These are phyloP conservation scores for Fusarium piperis DNA, from an alignment of 2,329 filamentous ascomycete genomes.

Conservation along the genomic window DNA sequence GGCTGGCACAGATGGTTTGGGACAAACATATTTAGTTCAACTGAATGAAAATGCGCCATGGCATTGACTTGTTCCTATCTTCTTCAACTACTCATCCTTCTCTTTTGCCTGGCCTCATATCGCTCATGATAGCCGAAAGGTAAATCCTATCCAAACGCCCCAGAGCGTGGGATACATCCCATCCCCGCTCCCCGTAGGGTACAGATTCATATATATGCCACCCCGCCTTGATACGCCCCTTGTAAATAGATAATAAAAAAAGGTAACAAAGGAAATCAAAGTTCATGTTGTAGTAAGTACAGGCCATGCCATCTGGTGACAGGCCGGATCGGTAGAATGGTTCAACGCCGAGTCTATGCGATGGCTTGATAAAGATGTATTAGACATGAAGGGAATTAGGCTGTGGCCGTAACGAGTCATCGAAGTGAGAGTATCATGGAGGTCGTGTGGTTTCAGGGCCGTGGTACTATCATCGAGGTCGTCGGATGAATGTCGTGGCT, in stretches of 20 bases:
- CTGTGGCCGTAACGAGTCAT: conserved; percentile 37
- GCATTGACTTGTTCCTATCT: conserved; percentile 39
- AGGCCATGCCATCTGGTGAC: conserved; percentile 32
- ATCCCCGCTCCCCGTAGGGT: conserved; percentile 34
- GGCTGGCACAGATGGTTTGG: neutral
- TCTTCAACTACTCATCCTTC: conserved; percentile 28
- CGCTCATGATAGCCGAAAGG: conserved; percentile 41
- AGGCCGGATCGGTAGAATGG: conserved; percentile 31
- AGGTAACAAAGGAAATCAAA: conserved; percentile 33
- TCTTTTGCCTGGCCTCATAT: conserved; percentile 41
- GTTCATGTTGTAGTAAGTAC: conserved; percentile 43
- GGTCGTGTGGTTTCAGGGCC: conserved; percentile 22
- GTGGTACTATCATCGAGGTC: conserved; percentile 42
- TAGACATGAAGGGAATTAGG: conserved; percentile 42
- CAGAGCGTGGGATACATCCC: conserved; percentile 33
- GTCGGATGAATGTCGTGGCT: conserved; percentile 27
- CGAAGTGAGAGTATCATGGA: conserved; percentile 41
- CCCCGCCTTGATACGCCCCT: conserved; percentile 40
- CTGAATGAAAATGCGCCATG: conserved; percentile 35
- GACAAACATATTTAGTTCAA: neutral
- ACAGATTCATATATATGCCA: conserved; percentile 37
- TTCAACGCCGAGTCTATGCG: conserved; percentile 49
- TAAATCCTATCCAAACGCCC: conserved; percentile 38
- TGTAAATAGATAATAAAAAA: conserved; percentile 37
- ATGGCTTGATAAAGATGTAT: conserved; percentile 42